These are phyloP conservation scores for Hymenoscyphus scutula DNA, from an alignment of 2,329 filamentous ascomycete species.

Conservation along the genomic window DNA sequence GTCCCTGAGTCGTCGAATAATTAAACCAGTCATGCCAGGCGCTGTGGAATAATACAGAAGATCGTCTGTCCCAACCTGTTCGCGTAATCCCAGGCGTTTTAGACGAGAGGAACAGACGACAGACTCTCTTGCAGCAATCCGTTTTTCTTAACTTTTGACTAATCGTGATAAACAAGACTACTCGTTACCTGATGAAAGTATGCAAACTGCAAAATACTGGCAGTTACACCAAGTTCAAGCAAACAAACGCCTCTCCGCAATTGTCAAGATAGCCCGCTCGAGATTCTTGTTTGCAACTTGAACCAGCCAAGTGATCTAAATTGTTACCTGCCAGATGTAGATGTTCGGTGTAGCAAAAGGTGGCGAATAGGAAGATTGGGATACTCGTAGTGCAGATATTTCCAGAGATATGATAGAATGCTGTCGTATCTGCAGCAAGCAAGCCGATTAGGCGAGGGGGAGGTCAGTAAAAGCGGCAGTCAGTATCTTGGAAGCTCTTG, in stretches of 20 bases:
- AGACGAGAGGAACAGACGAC: too few relatives aligned
- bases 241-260: not conserved
- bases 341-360: not conserved
- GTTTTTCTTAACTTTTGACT: not conserved
- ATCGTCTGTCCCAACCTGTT: too few relatives aligned
- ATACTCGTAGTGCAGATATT: slow-evolving; percentile 1
- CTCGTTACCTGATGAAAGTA: not conserved
- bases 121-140: not conserved
- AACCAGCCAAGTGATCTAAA: not conserved
- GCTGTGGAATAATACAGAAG: too few relatives aligned
- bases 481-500: too few relatives aligned
- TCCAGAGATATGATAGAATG: not conserved
- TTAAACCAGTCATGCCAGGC: too few relatives aligned
- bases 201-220: not conserved
- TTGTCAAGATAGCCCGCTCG: too few relatives aligned
- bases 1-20: too few relatives aligned
- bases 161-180: not conserved
- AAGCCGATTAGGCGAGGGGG: not conserved
- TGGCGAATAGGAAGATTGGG: not conserved
- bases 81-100: too few relatives aligned
- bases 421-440: not conserved
- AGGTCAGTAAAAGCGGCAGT: too few relatives aligned
- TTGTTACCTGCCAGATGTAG: not conserved
- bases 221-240: not conserved
- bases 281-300: too few relatives aligned